Conservation (phyloP, 352 stramenopile genomes). For the Peronosclerospora sorghi region DNA sequence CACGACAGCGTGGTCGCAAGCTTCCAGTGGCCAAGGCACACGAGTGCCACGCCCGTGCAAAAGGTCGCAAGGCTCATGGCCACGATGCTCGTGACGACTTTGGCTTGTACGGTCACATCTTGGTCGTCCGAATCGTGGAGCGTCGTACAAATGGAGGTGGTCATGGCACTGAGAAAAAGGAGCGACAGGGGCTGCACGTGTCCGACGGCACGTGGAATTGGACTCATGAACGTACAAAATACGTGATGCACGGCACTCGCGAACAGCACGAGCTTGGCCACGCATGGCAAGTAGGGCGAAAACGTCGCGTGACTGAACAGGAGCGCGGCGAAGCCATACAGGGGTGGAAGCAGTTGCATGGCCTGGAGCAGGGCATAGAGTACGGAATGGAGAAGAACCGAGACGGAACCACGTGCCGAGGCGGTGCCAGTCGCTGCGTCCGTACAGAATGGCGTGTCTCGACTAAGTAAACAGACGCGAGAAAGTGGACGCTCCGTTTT, state of each 20-base stretch:
- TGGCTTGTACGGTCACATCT: slow-evolving; percentile 41
- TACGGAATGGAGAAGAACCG: no score
- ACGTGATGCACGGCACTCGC: slow-evolving; percentile 91
- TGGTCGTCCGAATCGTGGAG: slow-evolving; percentile 26
- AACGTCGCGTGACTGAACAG: slow-evolving; percentile 90
- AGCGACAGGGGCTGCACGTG: slow-evolving; percentile 97
- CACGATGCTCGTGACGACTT: slow-evolving; percentile 92
- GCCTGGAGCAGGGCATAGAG: slow-evolving; percentile 86
- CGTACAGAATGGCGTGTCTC: no score
- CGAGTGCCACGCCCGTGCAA: slow-evolving; percentile 83
- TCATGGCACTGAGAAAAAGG: slow-evolving; percentile 95
- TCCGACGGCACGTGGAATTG: slow-evolving; percentile 93
- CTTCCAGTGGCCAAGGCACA: slow-evolving; percentile 87
- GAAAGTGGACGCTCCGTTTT: no score
- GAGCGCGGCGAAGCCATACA: slow-evolving; percentile 94
- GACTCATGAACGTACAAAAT: slow-evolving; percentile 81
- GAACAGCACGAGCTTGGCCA: slow-evolving; percentile 93
- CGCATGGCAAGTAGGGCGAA: slow-evolving; percentile 74
- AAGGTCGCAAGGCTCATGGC: slow-evolving; percentile 86
- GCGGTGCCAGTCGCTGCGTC: no score
- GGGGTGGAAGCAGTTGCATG: slow-evolving; percentile 87
- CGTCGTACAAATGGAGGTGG: slow-evolving; percentile 75
- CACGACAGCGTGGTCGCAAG: slow-evolving; percentile 92
- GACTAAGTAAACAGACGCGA: no score
- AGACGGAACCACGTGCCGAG: no score